A percentile compares a stretch with the other conserved stretches of the same genome.
Evolutionary conservation across 1,284 basidiomycete species (phyloP).

Genomic region (Tausonia pullulans): DNA sequence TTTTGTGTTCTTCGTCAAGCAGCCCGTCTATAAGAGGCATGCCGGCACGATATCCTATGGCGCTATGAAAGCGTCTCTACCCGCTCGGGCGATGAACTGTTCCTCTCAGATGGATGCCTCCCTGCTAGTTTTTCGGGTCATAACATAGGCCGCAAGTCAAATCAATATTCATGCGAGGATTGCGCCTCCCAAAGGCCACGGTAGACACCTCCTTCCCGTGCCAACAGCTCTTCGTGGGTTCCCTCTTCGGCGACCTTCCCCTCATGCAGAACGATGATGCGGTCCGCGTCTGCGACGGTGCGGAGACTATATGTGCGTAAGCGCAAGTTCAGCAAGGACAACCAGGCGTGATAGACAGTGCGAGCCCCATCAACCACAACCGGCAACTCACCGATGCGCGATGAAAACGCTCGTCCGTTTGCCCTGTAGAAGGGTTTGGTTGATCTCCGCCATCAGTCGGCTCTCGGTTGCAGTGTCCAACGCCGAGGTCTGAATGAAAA

Average conservation of each 20-base stretch:
- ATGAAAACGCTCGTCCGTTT: slow-evolving; percentile 89
- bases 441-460: slow-evolving; percentile 91
- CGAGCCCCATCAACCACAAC: neutral
- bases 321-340: too few species aligned
- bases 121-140: neutral
- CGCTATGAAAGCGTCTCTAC: too few species aligned
- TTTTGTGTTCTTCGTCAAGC: neutral
- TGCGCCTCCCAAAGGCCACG: slow-evolving; percentile 79
- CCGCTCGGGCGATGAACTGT: neutral
- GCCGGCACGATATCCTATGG: neutral
- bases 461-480: slow-evolving; percentile 88
- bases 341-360: neutral
- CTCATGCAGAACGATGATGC: slow-evolving; percentile 80
- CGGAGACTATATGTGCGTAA: slow-evolving; percentile 45
- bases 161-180: neutral
- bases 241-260: slow-evolving; percentile 80
- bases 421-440: slow-evolving; percentile 60
- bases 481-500: slow-evolving; percentile 61
- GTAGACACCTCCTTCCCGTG: slow-evolving; percentile 56
- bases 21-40: neutral
- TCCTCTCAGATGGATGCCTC: neutral
- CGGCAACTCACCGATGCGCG: slow-evolving; percentile 49
- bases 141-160: neutral
- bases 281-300: slow-evolving; percentile 80
- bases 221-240: slow-evolving; percentile 75